phyloP scores from a whole-genome alignment of 164 flowering plant genomes.

The Piper betle region DNA sequence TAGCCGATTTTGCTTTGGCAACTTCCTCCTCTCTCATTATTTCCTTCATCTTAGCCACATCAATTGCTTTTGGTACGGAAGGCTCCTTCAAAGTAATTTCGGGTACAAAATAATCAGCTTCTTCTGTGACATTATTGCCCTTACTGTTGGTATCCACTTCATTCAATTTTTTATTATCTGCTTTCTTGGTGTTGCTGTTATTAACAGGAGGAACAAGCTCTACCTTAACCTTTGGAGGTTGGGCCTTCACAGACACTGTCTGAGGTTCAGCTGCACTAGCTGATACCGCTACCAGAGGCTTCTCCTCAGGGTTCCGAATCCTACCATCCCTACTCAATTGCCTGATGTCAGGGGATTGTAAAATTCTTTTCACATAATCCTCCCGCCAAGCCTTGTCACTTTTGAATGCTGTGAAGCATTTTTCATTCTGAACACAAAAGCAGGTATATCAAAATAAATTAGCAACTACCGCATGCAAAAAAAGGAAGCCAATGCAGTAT shows the following conservation, averaged over 20 bases:
- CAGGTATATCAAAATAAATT: not conserved
- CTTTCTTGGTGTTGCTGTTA: constrained; percentile 15
- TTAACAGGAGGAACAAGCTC: constrained; percentile 26
- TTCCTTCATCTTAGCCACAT: constrained; percentile 59
- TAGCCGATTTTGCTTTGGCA: constrained; percentile 63
- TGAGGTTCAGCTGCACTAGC: constrained; percentile 25
- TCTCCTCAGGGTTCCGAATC: constrained; percentile 75
- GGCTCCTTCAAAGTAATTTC: constrained; percentile 28
- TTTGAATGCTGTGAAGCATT: constrained; percentile 62
- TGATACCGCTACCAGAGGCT: constrained; percentile 39
- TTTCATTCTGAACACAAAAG: constrained; percentile 40
- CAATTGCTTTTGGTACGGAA: constrained; percentile 20
- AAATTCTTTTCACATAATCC: constrained; percentile 66
- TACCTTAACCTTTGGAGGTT: constrained; percentile 36
- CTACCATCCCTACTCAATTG: constrained; percentile 81
- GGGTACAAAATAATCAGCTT: constrained; percentile 12
- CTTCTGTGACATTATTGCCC: constrained; percentile 18
- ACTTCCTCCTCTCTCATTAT: constrained; percentile 74
- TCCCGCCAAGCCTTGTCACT: constrained; percentile 56
- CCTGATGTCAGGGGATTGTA: constrained; percentile 56
- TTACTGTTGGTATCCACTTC: constrained; percentile 10
- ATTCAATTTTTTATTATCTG: constrained; percentile 2
- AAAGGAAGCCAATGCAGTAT: not conserved
- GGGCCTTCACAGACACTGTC: constrained; percentile 22
- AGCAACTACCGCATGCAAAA: not conserved